Conservation (phyloP, 257 asterid species). For the Plantago elongata region DNA sequence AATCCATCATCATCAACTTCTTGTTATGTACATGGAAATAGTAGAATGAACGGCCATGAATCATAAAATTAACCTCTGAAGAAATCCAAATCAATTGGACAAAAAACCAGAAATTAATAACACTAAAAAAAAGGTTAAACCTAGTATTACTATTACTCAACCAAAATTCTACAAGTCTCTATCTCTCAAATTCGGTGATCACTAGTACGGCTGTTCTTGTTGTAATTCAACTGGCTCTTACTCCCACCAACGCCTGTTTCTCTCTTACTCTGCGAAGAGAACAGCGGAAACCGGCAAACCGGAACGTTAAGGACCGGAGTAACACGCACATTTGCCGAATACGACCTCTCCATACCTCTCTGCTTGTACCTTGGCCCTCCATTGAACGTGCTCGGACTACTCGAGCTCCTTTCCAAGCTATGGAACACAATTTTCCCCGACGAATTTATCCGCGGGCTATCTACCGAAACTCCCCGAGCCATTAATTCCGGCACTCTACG, state of each 20-base stretch:
- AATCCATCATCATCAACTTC: neutral
- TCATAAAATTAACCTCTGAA: neutral
- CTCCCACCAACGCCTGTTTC: conserved; percentile 15
- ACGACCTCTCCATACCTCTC: conserved; percentile 33
- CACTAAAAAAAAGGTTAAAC: neutral
- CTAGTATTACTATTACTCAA: conserved; percentile 5
- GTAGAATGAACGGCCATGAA: neutral
- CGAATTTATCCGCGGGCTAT: conserved; percentile 33
- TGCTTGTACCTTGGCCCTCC: conserved; percentile 21
- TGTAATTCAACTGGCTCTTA: conserved; percentile 12
- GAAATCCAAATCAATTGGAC: conserved; percentile 22
- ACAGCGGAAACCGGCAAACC: conserved; percentile 20
- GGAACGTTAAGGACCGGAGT: conserved; percentile 38
- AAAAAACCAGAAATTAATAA: neutral
- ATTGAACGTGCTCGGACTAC: conserved; percentile 30
- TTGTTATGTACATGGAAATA: conserved; percentile 15
- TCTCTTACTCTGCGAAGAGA: conserved; percentile 21
- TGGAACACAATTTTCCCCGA: conserved; percentile 36
- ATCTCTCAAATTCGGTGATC: conserved; percentile 23
- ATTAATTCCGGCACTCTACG: neutral
- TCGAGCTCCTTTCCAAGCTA: conserved; percentile 33
- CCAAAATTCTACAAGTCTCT: conserved; percentile 4
- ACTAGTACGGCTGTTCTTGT: conserved; percentile 22
- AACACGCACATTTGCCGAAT: conserved; percentile 29
- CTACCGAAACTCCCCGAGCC: conserved; percentile 6